Conservation (phyloP, 352 stramenopile species). For the Phytophthora pseudosyringae region DNA sequence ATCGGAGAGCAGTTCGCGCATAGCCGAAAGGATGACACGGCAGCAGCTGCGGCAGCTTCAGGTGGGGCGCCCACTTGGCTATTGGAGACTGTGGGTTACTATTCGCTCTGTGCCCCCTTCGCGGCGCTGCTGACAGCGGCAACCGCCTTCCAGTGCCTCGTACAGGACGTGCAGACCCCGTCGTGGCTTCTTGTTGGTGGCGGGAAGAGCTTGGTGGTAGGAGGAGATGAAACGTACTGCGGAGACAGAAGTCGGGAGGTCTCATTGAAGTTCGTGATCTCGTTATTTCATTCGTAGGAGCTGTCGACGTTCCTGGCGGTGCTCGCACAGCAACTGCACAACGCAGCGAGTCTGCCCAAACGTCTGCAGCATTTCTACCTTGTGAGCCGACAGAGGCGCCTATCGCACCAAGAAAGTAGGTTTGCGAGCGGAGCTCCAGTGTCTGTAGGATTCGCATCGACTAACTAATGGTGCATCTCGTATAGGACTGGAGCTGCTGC, state of each 20-base stretch:
- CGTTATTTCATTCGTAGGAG: constrained; percentile 33
- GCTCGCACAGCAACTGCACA: constrained; percentile 38
- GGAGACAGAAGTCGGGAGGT: not conserved
- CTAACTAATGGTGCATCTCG: constrained; percentile 9
- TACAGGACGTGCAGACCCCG: constrained; percentile 24
- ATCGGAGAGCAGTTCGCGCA: constrained; percentile 14
- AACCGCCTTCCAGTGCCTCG: constrained; percentile 12
- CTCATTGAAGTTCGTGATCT: constrained; percentile 11
- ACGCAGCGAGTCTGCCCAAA: constrained; percentile 35
- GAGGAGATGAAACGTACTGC: constrained; percentile 1
- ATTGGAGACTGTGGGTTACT: constrained; percentile 31
- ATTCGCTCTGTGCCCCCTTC: constrained; percentile 35
- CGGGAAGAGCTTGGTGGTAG: constrained; percentile 47
- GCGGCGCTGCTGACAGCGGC: constrained; percentile 25
- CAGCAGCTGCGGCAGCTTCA: not conserved
- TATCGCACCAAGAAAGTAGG: constrained; percentile 48
- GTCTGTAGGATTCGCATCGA: not conserved
- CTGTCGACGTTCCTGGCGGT: constrained; percentile 50
- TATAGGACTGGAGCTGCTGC: constrained; percentile 38
- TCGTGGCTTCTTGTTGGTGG: constrained; percentile 31
- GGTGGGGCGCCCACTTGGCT: not conserved
- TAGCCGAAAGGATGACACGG: not conserved
- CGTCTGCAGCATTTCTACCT: constrained; percentile 36
- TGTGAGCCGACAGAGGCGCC: constrained; percentile 19
- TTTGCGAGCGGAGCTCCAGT: not conserved